Conservation (phyloP, 192 early-diverging fungal species). For the Rhizoclosmatium sp. region DNA sequence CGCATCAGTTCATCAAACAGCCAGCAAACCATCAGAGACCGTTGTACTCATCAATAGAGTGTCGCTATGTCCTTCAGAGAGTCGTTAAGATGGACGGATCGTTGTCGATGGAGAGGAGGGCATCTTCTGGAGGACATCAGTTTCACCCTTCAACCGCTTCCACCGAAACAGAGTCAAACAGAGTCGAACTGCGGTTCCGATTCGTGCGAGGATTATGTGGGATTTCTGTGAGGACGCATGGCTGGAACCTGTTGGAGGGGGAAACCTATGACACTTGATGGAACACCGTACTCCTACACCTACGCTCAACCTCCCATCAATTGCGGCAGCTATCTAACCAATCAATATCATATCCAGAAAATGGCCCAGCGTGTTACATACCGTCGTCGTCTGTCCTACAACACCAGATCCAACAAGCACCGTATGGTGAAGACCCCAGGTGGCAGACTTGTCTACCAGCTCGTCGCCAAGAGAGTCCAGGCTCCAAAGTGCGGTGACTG, state of each 20-base stretch:
- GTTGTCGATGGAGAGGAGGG: background rate
- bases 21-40: background rate
- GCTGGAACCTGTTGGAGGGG: background rate
- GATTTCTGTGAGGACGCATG: background rate
- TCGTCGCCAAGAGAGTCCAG: constrained; percentile 91
- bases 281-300: background rate
- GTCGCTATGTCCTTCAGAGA: background rate
- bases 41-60: background rate
- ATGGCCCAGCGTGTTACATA: constrained; percentile 87
- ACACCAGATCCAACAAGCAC: constrained; percentile 90
- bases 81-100: background rate
- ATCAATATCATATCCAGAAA: constrained; percentile 8
- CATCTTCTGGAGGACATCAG: background rate
- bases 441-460: constrained; percentile 90
- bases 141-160: background rate
- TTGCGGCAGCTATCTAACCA: background rate
- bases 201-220: background rate
- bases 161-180: too few species aligned
- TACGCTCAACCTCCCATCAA: background rate
- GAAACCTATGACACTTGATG: background rate
- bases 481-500: constrained; percentile 98
- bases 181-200: background rate
- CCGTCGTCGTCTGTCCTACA: constrained; percentile 86
- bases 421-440: constrained; percentile 90
- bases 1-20: background rate